These are phyloP conservation scores for Tuber brumale DNA, from an alignment of 495 filamentous ascomycete species.

Conservation along the genomic window DNA sequence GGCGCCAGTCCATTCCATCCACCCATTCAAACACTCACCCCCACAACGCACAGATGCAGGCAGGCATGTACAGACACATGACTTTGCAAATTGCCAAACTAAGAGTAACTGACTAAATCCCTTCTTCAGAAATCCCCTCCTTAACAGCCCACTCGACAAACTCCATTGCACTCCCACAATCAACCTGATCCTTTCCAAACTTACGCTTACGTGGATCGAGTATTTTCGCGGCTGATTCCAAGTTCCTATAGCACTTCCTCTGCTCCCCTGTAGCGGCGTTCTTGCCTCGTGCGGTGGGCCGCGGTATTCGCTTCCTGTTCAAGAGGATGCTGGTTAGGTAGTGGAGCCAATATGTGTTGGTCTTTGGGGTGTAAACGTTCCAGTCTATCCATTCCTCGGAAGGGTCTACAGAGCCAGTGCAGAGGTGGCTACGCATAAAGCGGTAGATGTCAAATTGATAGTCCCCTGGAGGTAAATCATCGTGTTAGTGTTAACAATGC, in stretches of 20 bases:
- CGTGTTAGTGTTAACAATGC: constrained; percentile 7
- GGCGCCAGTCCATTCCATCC: constrained; percentile 3
- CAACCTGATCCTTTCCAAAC: constrained; percentile 16
- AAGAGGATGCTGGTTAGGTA: constrained; percentile 39
- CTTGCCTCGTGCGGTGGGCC: constrained; percentile 33
- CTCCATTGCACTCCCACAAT: constrained; percentile 24
- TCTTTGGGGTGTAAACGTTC: constrained; percentile 36
- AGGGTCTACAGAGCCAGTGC: constrained; percentile 18
- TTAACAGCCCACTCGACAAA: constrained; percentile 34
- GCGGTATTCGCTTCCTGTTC: constrained; percentile 31
- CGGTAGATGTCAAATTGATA: constrained; percentile 43
- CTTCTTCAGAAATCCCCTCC: constrained; percentile 17
- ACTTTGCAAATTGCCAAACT: neutral
- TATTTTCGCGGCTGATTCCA: constrained; percentile 22
- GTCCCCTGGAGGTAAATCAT: constrained; percentile 18
- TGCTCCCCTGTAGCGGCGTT: constrained; percentile 26
- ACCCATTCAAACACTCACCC: neutral
- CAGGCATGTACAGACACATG: neutral
- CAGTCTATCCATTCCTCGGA: constrained; percentile 38
- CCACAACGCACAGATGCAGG: neutral
- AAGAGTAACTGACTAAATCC: constrained; percentile 10
- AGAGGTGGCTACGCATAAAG: constrained; percentile 36
- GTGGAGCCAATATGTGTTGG: constrained; percentile 41
- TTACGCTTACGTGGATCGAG: constrained; percentile 37
- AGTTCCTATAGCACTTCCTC: constrained; percentile 20